A percentile compares a stretch with the other conserved stretches of the same genome.
phyloP scores from a whole-genome alignment of 345 rosid species.

The Brassica juncea region DNA sequence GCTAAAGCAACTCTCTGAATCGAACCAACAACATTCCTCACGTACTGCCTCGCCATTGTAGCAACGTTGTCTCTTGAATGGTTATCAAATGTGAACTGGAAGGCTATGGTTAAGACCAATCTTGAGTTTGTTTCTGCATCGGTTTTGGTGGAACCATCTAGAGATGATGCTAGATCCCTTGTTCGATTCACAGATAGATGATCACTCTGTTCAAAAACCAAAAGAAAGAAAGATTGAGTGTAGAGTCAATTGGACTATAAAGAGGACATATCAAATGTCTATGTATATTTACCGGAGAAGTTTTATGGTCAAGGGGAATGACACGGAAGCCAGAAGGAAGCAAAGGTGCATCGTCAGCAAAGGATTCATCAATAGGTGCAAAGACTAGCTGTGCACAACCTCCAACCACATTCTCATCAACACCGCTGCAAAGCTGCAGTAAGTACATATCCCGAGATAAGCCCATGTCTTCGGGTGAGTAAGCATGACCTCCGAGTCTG shows the following conservation, averaged over 20 bases:
- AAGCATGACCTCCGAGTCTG: conserved; percentile 84
- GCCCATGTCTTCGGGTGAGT: conserved; percentile 80
- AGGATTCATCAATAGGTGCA: conserved; percentile 94
- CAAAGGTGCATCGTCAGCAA: conserved; percentile 94
- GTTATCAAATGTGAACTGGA: conserved; percentile 85
- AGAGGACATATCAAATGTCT: neutral
- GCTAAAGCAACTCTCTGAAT: conserved; percentile 99
- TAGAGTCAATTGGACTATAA: neutral
- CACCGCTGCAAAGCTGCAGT: conserved; percentile 89
- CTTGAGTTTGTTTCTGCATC: conserved; percentile 56
- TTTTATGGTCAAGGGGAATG: conserved; percentile 80
- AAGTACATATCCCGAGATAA: conserved; percentile 86
- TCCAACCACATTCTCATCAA: conserved; percentile 89
- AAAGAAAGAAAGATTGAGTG: neutral
- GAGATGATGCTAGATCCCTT: conserved; percentile 86
- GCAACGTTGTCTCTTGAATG: conserved; percentile 86
- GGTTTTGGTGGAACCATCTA: conserved; percentile 54
- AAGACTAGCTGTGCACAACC: conserved; percentile 94
- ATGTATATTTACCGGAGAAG: conserved; percentile 43
- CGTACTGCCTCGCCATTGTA: conserved; percentile 91
- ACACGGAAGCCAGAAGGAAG: conserved; percentile 94
- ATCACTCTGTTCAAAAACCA: conserved; percentile 24
- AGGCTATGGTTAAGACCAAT: conserved; percentile 88
- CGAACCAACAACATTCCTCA: conserved; percentile 81
- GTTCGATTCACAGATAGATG: conserved; percentile 59